These are phyloP conservation scores for Ganoderma lucidum DNA, from an alignment of 1,284 basidiomycete species.

Conservation along the genomic window DNA sequence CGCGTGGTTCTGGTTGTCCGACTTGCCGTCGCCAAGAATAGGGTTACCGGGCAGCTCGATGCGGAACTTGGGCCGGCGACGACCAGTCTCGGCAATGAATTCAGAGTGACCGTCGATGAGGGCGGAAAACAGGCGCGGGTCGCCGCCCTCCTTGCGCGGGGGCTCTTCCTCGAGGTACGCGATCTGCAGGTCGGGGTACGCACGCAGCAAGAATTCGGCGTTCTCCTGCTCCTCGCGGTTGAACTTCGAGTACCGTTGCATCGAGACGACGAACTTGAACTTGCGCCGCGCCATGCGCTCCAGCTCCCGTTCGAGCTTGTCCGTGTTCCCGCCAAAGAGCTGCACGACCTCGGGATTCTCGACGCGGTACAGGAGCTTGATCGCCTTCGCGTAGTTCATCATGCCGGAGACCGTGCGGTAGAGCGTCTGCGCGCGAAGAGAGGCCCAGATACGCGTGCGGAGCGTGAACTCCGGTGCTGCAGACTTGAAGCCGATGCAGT, in stretches of 20 bases:
- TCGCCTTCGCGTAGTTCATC: constrained; percentile 99
- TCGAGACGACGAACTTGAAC: constrained; percentile 99
- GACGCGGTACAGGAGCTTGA: constrained; percentile 99
- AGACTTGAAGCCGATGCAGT: constrained; percentile 99
- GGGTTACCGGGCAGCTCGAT: constrained; percentile 99
- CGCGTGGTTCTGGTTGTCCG: constrained; percentile 99
- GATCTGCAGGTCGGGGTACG: constrained; percentile 99
- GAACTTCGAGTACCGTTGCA: constrained; percentile 99
- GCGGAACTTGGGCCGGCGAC: constrained; percentile 95
- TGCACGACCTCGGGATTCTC: constrained; percentile 99
- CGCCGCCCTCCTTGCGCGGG: constrained; percentile 92
- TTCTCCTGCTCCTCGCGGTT: constrained; percentile 99
- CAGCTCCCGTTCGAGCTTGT: constrained; percentile 95
- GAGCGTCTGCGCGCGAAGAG: constrained; percentile 96
- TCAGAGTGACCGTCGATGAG: constrained; percentile 99
- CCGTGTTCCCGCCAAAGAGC: constrained; percentile 96
- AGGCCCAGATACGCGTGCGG: constrained; percentile 99
- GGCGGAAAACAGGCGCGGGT: constrained; percentile 94
- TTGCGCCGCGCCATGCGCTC: constrained; percentile 98
- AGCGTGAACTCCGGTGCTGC: constrained; percentile 98
- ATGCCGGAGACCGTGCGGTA: constrained; percentile 99
- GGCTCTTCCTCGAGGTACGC: constrained; percentile 98
- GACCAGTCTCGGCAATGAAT: constrained; percentile 89
- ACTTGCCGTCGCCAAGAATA: constrained; percentile 98
- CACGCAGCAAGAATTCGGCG: constrained; percentile 96